Conservation (phyloP, 441 rosid species). For the Geranium incanum region DNA sequence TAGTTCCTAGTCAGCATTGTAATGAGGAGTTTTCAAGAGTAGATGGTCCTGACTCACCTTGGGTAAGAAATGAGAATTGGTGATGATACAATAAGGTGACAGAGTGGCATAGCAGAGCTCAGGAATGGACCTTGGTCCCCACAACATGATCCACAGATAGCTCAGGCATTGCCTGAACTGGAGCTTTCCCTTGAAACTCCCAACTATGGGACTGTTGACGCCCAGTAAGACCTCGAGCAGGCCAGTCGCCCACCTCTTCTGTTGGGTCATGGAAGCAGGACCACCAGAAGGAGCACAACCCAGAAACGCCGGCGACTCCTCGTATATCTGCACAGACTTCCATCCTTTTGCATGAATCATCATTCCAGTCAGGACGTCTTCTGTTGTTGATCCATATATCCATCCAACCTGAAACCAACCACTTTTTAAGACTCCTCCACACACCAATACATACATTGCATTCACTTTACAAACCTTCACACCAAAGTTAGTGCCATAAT, state of each 20-base stretch:
- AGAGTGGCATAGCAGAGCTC: slow-evolving; percentile 37
- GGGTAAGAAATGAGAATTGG: slow-evolving; percentile 39
- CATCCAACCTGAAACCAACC: slow-evolving; percentile 35
- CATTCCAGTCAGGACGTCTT: slow-evolving; percentile 43
- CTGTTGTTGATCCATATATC: slow-evolving; percentile 41
- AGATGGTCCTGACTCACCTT: slow-evolving; percentile 24
- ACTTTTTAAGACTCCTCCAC: not conserved
- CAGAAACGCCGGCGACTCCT: slow-evolving; percentile 31
- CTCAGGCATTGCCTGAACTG: slow-evolving; percentile 32
- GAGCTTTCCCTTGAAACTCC: slow-evolving; percentile 19
- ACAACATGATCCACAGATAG: slow-evolving; percentile 20
- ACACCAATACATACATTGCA: too few relatives aligned
- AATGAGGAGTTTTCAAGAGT: too few relatives aligned
- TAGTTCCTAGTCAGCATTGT: too few relatives aligned
- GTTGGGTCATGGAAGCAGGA: slow-evolving; percentile 34
- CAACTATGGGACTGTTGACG: slow-evolving; percentile 23
- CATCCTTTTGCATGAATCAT: slow-evolving; percentile 56
- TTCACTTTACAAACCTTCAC: slow-evolving; percentile 27
- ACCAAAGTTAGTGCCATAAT: slow-evolving; percentile 47
- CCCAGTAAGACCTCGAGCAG: slow-evolving; percentile 32
- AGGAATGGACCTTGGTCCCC: slow-evolving; percentile 36
- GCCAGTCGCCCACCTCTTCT: slow-evolving; percentile 52
- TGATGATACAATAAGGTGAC: slow-evolving; percentile 43
- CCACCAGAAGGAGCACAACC: slow-evolving; percentile 37
- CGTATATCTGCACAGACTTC: slow-evolving; percentile 23